These are phyloP conservation scores for Nicotiana rustica DNA, from an alignment of 305 asterid genomes.

Conservation along the genomic window DNA sequence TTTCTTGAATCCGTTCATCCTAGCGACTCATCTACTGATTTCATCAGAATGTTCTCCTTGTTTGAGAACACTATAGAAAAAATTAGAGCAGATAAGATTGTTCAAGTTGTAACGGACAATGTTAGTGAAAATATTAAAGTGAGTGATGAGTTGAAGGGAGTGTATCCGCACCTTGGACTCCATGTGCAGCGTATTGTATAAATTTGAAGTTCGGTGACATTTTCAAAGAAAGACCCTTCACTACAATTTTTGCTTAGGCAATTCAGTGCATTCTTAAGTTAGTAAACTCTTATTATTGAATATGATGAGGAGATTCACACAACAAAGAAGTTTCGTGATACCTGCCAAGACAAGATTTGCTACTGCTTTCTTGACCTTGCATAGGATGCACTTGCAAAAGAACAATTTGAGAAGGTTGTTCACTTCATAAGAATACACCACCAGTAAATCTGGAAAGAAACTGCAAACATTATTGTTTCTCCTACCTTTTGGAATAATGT, in stretches of 20 bases:
- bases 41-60: background rate
- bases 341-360: slow-evolving; percentile 13
- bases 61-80: background rate
- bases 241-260: background rate
- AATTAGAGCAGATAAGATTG: background rate
- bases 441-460: slow-evolving; percentile 7
- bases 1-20: background rate
- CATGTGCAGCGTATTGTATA: slow-evolving; percentile 21
- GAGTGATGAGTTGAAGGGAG: background rate
- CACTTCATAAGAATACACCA: background rate
- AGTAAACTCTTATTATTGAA: background rate
- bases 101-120: background rate
- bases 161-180: background rate
- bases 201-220: slow-evolving; percentile 14
- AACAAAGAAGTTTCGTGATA: background rate
- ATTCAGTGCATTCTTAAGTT: background rate
- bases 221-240: background rate
- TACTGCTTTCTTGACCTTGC: slow-evolving; percentile 25
- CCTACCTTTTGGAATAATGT: slow-evolving; percentile 26
- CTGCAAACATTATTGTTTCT: background rate
- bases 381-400: background rate
- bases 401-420: slow-evolving; percentile 26
- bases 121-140: background rate
- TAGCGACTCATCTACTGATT: background rate
- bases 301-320: slow-evolving; percentile 11